Conservation (phyloP, 2,329 filamentous ascomycete species). For the Xylaria sp. region DNA sequence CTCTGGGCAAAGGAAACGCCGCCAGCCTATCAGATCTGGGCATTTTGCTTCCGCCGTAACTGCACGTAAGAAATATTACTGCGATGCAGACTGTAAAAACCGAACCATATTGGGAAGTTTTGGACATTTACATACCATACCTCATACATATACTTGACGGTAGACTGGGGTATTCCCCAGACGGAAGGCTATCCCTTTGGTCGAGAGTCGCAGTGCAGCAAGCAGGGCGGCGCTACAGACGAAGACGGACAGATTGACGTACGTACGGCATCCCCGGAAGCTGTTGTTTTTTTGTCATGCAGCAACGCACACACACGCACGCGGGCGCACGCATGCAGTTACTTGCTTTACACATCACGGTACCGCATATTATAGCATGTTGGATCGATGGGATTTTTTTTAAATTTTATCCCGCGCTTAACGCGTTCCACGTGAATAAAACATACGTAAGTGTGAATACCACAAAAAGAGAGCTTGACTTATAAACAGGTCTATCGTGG, state of each 20-base stretch:
- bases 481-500: background rate
- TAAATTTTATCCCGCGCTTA: background rate
- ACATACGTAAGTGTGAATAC: background rate
- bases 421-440: background rate
- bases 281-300: conserved; percentile 1
- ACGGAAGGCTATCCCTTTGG: conserved; percentile 31
- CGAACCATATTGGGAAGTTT: background rate
- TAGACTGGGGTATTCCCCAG: conserved; percentile 16
- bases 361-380: background rate
- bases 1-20: background rate
- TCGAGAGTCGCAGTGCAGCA: conserved; percentile 3
- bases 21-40: background rate
- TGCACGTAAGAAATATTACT: conserved; percentile 3
- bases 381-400: background rate
- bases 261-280: conserved; percentile 19
- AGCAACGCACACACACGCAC: background rate
- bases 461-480: background rate
- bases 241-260: too few species aligned
- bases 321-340: background rate
- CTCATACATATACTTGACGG: background rate
- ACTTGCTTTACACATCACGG: background rate
- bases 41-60: conserved; percentile 2
- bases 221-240: background rate
- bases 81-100: background rate
- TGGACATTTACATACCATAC: background rate